These are phyloP conservation scores for Wickerhamomyces silvicola DNA, from an alignment of 805 yeast species.

Conservation along the genomic window DNA sequence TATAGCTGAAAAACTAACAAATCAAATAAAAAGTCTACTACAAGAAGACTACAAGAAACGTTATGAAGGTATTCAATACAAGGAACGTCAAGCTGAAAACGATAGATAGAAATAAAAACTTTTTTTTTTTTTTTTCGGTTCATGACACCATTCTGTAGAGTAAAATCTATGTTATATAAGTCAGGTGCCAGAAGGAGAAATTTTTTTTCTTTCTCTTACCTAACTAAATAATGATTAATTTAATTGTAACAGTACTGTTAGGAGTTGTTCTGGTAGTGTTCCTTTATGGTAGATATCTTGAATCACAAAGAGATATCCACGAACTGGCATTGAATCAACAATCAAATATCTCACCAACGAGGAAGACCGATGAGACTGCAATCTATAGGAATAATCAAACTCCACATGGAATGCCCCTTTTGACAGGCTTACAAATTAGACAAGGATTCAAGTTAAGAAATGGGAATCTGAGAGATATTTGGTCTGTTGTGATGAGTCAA, in stretches of 20 bases:
- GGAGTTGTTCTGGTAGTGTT: conserved; percentile 20
- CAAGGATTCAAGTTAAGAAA: conserved; percentile 60
- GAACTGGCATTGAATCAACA: conserved; percentile 56
- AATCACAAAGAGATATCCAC: conserved; percentile 44
- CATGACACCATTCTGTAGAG: no score
- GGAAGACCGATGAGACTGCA: conserved; percentile 68
- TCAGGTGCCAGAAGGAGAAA: no score
- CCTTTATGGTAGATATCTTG: conserved; percentile 19
- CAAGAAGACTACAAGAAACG: conserved; percentile 17
- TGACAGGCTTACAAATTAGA: conserved; percentile 63
- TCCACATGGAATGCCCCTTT: conserved; percentile 63
- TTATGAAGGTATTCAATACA: conserved; percentile 19
- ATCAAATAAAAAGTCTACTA: conserved; percentile 49
- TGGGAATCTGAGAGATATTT: conserved; percentile 70
- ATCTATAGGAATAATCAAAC: conserved; percentile 68
- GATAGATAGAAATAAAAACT: conserved; percentile 14
- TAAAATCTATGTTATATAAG: no score
- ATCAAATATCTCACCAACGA: conserved; percentile 55
- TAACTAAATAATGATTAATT: no score
- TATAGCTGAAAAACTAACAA: conserved; percentile 59
- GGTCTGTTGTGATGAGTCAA: conserved; percentile 45
- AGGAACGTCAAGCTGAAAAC: conserved; percentile 20
- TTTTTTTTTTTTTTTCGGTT: no score
- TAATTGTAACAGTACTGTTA: no score
- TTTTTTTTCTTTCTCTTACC: no score